phyloP scores from a whole-genome alignment of 164 flowering plant species.

The Piper betle region DNA sequence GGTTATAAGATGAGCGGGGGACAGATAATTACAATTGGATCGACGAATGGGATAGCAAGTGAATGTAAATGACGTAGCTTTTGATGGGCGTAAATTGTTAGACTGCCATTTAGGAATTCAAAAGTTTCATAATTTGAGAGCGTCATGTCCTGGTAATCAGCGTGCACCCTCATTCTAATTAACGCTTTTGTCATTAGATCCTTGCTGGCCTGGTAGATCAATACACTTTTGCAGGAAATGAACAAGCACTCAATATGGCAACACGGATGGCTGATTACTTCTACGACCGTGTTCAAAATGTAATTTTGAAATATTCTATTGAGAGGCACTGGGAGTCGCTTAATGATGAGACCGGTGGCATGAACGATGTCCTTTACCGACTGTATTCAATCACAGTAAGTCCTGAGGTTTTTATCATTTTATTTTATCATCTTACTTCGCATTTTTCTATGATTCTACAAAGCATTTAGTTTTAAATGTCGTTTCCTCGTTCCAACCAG shows the following conservation, averaged over 20 bases:
- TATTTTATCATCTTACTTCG: too few species aligned
- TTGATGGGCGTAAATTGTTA: too few species aligned
- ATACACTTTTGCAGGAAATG: constrained; percentile 41
- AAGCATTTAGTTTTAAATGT: not conserved
- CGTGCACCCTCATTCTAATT: not conserved
- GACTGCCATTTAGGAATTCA: too few species aligned
- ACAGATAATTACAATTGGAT: too few species aligned
- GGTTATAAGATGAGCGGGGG: too few species aligned
- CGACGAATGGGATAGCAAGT: too few species aligned
- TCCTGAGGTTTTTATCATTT: not conserved
- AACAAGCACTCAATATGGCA: constrained; percentile 52
- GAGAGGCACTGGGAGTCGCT: constrained; percentile 58
- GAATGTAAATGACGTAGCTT: too few species aligned
- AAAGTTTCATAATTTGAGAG: too few species aligned
- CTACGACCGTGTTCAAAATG: constrained; percentile 68
- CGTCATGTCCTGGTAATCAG: not conserved
- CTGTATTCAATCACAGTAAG: constrained; percentile 52
- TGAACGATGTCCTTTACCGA: constrained; percentile 86
- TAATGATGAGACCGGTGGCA: constrained; percentile 92
- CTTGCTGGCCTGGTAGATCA: constrained; percentile 95
- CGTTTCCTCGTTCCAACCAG: constrained; percentile 15
- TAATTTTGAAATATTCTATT: constrained; percentile 38
- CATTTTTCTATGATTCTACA: too few species aligned
- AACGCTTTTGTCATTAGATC: constrained; percentile 31
- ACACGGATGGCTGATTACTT: constrained; percentile 81